Evolutionary conservation across 163 green algal species (phyloP).

Genomic region (Coccomyxa subellipsoidea): DNA sequence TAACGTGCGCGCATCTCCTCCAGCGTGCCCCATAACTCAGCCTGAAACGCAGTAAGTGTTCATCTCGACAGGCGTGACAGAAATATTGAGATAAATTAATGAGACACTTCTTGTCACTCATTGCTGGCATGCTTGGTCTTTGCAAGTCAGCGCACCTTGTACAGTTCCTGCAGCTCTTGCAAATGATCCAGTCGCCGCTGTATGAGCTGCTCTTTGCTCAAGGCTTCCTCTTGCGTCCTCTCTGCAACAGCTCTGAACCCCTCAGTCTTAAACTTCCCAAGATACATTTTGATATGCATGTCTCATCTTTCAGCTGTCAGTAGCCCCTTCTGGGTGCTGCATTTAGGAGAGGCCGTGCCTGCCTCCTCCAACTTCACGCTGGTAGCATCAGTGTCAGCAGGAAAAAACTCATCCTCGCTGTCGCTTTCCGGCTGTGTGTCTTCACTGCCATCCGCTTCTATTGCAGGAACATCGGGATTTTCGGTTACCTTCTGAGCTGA

Average conservation of each 20-base stretch:
- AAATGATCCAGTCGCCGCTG: neutral
- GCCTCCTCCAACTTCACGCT: neutral
- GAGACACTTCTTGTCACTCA: neutral
- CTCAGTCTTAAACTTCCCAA: too few relatives aligned
- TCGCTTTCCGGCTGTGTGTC: neutral
- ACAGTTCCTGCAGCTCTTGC: conserved; percentile 11
- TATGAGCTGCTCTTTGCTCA: conserved; percentile 9
- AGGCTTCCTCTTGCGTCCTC: neutral
- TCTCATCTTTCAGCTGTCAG: too few relatives aligned
- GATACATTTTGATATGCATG: neutral
- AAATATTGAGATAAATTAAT: neutral
- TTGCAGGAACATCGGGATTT: neutral
- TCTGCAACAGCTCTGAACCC: neutral
- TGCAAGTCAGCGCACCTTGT: neutral
- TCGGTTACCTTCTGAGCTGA: neutral
- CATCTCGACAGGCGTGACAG: too few relatives aligned
- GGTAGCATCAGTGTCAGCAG: neutral
- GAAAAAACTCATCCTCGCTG: neutral
- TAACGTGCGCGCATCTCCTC: neutral
- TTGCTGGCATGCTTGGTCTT: conserved; percentile 12
- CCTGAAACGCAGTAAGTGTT: too few relatives aligned
- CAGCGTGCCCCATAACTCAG: neutral
- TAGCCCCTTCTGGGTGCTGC: too few relatives aligned
- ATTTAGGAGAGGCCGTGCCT: neutral
- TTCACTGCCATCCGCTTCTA: neutral